Evolutionary conservation across 2,329 filamentous ascomycete species (phyloP).

Genomic region (Pseudocercospora pini-densiflorae): DNA sequence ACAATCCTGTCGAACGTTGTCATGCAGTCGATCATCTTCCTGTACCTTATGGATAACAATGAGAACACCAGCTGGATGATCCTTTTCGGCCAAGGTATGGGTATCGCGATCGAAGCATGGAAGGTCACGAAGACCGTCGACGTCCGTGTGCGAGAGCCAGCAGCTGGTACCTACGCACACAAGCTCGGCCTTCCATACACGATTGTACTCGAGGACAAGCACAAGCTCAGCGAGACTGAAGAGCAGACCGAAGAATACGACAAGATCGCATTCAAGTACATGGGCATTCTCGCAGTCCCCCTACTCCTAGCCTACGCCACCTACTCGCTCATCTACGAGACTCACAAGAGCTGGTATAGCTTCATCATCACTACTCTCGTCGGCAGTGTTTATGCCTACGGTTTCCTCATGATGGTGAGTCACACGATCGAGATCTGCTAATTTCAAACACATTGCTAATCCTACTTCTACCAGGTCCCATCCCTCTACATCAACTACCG

Average conservation of each 20-base stretch:
- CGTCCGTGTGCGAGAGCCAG: slow-evolving; percentile 74
- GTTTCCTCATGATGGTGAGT: slow-evolving; percentile 92
- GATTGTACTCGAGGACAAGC: slow-evolving; percentile 92
- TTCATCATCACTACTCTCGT: slow-evolving; percentile 95
- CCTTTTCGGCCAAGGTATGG: slow-evolving; percentile 86
- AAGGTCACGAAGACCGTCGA: slow-evolving; percentile 97
- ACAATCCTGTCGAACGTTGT: slow-evolving; percentile 97
- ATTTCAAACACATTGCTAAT: background rate
- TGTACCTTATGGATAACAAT: slow-evolving; percentile 96
- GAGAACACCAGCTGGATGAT: slow-evolving; percentile 99
- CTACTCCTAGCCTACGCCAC: slow-evolving; percentile 85
- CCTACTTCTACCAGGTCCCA: slow-evolving; percentile 58
- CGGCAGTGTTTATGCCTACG: slow-evolving; percentile 95
- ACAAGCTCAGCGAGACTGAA: slow-evolving; percentile 92
- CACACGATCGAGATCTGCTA: background rate
- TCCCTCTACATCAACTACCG: slow-evolving; percentile 99
- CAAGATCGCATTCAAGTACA: slow-evolving; percentile 95
- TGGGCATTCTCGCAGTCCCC: slow-evolving; percentile 90
- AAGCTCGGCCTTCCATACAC: slow-evolving; percentile 64
- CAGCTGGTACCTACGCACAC: slow-evolving; percentile 66
- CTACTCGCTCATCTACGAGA: slow-evolving; percentile 91
- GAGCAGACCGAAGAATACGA: slow-evolving; percentile 99
- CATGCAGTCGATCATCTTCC: slow-evolving; percentile 95
- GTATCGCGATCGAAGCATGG: slow-evolving; percentile 80
- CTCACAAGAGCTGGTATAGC: slow-evolving; percentile 90